Evolutionary conservation across 192 early-diverging fungal genomes (phyloP), one percentile per base, ranked within the genome.

Genomic region (Jimgerdemannia flammicorona): DNA sequence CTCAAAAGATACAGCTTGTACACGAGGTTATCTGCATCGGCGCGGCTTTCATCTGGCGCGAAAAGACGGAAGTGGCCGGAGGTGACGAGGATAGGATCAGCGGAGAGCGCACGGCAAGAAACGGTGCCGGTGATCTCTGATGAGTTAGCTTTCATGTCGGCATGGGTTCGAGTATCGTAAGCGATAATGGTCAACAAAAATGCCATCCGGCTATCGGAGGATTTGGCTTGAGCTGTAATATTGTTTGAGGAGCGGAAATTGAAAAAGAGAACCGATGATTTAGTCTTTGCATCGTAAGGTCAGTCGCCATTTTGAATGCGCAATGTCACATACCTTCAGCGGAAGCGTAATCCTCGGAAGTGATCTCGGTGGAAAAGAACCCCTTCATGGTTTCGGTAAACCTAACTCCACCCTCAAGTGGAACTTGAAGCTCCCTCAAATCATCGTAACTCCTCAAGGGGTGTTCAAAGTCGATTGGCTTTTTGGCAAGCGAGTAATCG

Each of bases 371-470:
- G 40, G 84, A 85, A 40, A 85, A 79, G 63, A 83, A 82, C 29
- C 84, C 84, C 70, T 71, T 80, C 74, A 85, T 70, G 40, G 80
- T 44, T 80, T 85, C 84, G 40, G 84, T 80, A 65, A 85, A 85
- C 3, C 49, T 75, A 18, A 81, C 44, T 3, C 70, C 75, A 14
- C 65, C 73, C 69, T 76, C 74, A 29, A 29, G 29, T 29, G 29
- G 29, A 29, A 29, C 29, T 29, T 29, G 29, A 29, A 29, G 29
- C 49, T 59, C 49, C 14, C 14, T 59, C 14, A 10, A 6, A 59
- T 59, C 49, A 73, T 75, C 44, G 73, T 59, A 59, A 6, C 14
- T 6, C 6, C 6, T 59, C 49, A 59, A 10, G 6, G 49, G 49
- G 14, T 14, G 8, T 59, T 59, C 49, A 59, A 59, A 59, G 14